These are phyloP conservation scores for Penicillium sp. DNA, from an alignment of 2,329 filamentous ascomycete genomes.

Conservation along the genomic window DNA sequence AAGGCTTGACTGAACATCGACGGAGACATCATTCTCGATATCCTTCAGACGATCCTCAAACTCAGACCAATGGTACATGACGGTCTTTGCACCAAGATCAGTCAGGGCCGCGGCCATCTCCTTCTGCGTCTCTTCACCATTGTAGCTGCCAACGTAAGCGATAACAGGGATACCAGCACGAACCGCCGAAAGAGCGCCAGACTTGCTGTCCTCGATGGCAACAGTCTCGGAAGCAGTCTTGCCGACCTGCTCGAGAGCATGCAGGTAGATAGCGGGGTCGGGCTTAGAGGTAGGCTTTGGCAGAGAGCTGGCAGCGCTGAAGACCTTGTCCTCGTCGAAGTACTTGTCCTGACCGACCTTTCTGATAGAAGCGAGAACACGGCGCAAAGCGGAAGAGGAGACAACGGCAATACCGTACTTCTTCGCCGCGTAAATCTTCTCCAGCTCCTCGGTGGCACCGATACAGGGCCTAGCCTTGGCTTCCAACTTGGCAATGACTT, in stretches of 20 bases:
- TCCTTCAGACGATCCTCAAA: constrained; percentile 46
- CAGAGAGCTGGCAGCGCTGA: constrained; percentile 78
- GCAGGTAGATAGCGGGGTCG: constrained; percentile 82
- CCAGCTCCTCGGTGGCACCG: constrained; percentile 67
- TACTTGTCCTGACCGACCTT: constrained; percentile 78
- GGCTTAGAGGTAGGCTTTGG: constrained; percentile 83
- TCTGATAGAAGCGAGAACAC: constrained; percentile 74
- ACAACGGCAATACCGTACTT: constrained; percentile 78
- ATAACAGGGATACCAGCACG: constrained; percentile 77
- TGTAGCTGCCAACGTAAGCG: constrained; percentile 81
- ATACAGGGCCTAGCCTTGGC: constrained; percentile 66
- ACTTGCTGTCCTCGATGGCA: constrained; percentile 86
- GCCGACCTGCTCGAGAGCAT: constrained; percentile 71
- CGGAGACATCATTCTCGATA: constrained; percentile 36
- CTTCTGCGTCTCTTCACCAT: constrained; percentile 56
- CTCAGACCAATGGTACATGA: constrained; percentile 56
- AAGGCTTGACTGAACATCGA: constrained; percentile 21
- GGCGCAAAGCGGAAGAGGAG: constrained; percentile 73
- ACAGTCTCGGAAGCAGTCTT: constrained; percentile 71
- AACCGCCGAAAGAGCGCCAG: constrained; percentile 73
- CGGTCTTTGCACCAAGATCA: constrained; percentile 61
- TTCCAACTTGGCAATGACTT: constrained; percentile 77
- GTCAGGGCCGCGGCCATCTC: constrained; percentile 64
- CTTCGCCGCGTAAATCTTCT: constrained; percentile 59
- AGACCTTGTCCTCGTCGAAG: constrained; percentile 74